Base-by-base conservation (phyloP, 768 basidiomycete species). In the Phlebiopsis gigantea region DNA sequence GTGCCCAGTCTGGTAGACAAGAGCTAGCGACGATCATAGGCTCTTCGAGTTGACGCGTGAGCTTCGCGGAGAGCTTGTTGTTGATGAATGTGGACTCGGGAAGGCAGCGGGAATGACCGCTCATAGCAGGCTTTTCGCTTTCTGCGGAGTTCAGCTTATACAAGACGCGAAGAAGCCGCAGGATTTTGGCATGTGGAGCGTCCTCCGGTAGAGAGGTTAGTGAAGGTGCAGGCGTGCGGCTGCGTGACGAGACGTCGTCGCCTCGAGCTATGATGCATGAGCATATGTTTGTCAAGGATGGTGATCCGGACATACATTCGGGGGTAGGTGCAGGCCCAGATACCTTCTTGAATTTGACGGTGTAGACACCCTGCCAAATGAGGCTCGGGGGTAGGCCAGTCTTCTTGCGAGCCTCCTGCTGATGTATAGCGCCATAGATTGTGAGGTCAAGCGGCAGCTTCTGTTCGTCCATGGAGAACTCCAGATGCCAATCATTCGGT, bases 1-100 rank as follows among this genome's bases (percentile, higher is more conserved):
- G 74, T 0, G 96, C 91, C 97, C 97, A 99, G 66, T 97, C 94
- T 5, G 97, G 97, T 4, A 98, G 75, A 72, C 97, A 98, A 24
- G 92, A 92, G 65, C 96, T 97, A 55, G 96, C 97, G 44, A 99
- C 94, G 61, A 99, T 97, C 93, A 98, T 97, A 0, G 93, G 92
- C 68, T 99, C 97, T 65, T 99, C 97, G 43, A 99, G 71, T 68
- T 98, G 97, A 31, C 97, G 82, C 12, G 93, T 93, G n/a, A 99
- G 79, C 71, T 99, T 99, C 9, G 97, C 97, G 1, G 93, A 93
- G 25, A 99, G 75, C 71, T 99, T 99, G 75, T 97, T 98, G 70
- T 98, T 99, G 60, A 98, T 83, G 68, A 99, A 99, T 0, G 90
- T 82, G 0, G 90, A 82, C 61, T 94, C 92, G 2, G 85, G 75